Evolutionary conservation across 106 monocot genomes (phyloP).

Genomic region (Posidonia australis): DNA sequence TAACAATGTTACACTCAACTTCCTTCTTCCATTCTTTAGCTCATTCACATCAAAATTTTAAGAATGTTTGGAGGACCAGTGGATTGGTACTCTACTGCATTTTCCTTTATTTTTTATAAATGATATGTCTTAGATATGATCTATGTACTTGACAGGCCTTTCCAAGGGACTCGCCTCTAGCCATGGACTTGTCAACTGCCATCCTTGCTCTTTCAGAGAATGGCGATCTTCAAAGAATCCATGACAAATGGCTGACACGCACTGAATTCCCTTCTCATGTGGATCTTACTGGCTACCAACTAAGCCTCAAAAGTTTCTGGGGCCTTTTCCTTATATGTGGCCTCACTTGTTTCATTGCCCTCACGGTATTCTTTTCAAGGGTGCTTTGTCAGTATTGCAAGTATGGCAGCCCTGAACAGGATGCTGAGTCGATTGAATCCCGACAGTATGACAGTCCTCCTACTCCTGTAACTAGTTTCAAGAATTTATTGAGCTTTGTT

Average conservation of each 20-base stretch:
- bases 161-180: slow-evolving; percentile 88
- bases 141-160: slow-evolving; percentile 42
- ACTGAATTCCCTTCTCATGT: slow-evolving; percentile 23
- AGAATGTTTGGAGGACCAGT: not conserved
- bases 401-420: slow-evolving; percentile 13
- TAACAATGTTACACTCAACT: too few species aligned
- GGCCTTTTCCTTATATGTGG: slow-evolving; percentile 89
- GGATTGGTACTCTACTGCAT: not conserved
- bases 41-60: not conserved
- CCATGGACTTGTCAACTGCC: slow-evolving; percentile 79
- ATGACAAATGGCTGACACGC: slow-evolving; percentile 58
- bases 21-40: too few species aligned
- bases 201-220: slow-evolving; percentile 76
- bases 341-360: slow-evolving; percentile 40
- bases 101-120: too few species aligned
- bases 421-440: not conserved
- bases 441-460: slow-evolving; percentile 7
- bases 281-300: slow-evolving; percentile 14
- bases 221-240: slow-evolving; percentile 85
- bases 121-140: not conserved
- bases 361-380: slow-evolving; percentile 50
- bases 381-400: slow-evolving; percentile 45
- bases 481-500: slow-evolving; percentile 47
- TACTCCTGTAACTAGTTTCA: slow-evolving; percentile 25
- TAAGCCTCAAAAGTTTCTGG: slow-evolving; percentile 73